Conservation (phyloP, 2,329 filamentous ascomycete genomes). For the Colletotrichum costaricense region DNA sequence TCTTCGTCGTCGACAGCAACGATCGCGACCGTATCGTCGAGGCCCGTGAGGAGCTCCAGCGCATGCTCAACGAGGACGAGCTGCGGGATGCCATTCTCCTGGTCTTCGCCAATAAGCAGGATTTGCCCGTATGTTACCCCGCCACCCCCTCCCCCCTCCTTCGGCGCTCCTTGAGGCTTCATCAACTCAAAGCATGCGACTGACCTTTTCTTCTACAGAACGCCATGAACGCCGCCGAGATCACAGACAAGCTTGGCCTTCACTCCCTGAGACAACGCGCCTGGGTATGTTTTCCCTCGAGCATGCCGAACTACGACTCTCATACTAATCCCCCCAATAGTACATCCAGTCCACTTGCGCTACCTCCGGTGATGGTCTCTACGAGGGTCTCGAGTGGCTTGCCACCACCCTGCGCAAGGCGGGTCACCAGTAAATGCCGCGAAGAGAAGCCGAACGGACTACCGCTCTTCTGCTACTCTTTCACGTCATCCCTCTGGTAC, state of each 20-base stretch:
- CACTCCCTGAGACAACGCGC: conserved; percentile 98
- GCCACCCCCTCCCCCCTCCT: not conserved
- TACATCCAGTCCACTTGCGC: conserved; percentile 99
- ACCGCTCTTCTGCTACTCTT: conserved; percentile 50
- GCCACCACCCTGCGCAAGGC: conserved; percentile 85
- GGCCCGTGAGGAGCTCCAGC: conserved; percentile 94
- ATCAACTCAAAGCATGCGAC: conserved; percentile 1
- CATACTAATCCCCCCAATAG: conserved; percentile 56
- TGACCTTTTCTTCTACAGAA: conserved; percentile 68
- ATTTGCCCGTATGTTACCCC: conserved; percentile 84
- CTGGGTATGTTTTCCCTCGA: conserved; percentile 80
- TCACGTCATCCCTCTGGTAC: conserved; percentile 60
- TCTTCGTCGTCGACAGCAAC: conserved; percentile 99
- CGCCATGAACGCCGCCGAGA: conserved; percentile 99
- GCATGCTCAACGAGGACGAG: conserved; percentile 99
- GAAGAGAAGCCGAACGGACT: conserved; percentile 43
- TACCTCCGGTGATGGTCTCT: conserved; percentile 98
- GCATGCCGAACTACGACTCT: not conserved
- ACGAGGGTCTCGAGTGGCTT: conserved; percentile 97
- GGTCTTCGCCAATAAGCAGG: conserved; percentile 99
- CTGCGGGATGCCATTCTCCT: conserved; percentile 96
- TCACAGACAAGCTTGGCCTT: conserved; percentile 99
- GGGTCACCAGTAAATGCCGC: conserved; percentile 68
- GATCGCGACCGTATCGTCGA: conserved; percentile 98
- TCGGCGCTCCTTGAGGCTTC: not conserved